phyloP scores from a whole-genome alignment of 805 yeast species.

The Grigorovia yakushimaensis region DNA sequence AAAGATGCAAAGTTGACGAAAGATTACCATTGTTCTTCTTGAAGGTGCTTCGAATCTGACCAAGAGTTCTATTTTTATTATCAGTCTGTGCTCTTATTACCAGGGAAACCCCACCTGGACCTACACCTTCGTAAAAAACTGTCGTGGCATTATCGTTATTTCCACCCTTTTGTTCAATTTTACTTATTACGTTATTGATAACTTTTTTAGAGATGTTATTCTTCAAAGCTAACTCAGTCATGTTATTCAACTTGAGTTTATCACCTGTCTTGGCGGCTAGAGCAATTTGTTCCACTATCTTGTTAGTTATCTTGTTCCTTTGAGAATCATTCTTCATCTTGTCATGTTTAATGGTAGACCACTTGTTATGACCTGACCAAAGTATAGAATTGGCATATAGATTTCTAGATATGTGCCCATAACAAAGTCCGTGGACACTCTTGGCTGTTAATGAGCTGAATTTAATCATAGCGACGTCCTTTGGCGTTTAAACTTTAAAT shows the following conservation, averaged over 20 bases:
- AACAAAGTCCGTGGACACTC: background rate
- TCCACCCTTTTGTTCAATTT: slow-evolving; percentile 38
- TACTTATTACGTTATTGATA: slow-evolving; percentile 76
- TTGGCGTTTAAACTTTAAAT: background rate
- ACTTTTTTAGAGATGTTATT: slow-evolving; percentile 73
- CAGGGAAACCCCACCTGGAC: slow-evolving; percentile 85
- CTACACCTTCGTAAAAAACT: slow-evolving; percentile 73
- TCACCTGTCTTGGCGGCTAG: slow-evolving; percentile 60
- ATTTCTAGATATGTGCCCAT: background rate
- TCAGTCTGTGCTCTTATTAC: slow-evolving; percentile 84
- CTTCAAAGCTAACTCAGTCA: slow-evolving; percentile 64
- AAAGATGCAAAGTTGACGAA: slow-evolving; percentile 40
- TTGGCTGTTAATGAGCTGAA: background rate
- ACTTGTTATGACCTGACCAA: slow-evolving; percentile 73
- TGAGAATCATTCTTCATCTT: slow-evolving; percentile 87
- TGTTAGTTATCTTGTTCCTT: slow-evolving; percentile 57
- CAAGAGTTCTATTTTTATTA: slow-evolving; percentile 74
- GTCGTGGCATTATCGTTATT: slow-evolving; percentile 53
- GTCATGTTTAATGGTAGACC: slow-evolving; percentile 92
- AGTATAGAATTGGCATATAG: background rate
- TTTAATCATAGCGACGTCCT: background rate
- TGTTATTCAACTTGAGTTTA: slow-evolving; percentile 51
- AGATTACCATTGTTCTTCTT: slow-evolving; percentile 41
- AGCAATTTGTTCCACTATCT: slow-evolving; percentile 63
- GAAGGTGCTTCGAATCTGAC: slow-evolving; percentile 64